phyloP scores from a whole-genome alignment of 805 yeast genomes.

The Barnettozyma salicaria region DNA sequence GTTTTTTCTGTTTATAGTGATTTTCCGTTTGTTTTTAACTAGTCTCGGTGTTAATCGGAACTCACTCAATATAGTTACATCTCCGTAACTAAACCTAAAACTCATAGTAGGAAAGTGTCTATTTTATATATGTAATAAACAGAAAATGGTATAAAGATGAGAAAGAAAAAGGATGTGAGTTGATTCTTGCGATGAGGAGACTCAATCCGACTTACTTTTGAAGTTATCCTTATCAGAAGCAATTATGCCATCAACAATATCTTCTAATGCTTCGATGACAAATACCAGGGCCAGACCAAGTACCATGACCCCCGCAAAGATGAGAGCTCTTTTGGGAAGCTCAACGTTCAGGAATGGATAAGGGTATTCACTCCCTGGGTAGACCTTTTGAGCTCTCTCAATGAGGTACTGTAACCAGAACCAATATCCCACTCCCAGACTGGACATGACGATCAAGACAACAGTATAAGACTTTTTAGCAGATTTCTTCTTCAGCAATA shows the following conservation, averaged over 20 bases:
- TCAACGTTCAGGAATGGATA: slow-evolving; percentile 60
- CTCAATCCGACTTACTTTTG: too few species aligned
- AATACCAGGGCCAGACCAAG: slow-evolving; percentile 31
- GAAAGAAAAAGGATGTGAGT: too few species aligned
- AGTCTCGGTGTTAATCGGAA: too few species aligned
- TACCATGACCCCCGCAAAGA: slow-evolving; percentile 42
- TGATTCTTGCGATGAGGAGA: too few species aligned
- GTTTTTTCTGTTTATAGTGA: too few species aligned
- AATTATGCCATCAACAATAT: slow-evolving; percentile 5
- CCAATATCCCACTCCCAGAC: slow-evolving; percentile 48
- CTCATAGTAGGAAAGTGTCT: too few species aligned
- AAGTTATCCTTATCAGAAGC: too few species aligned
- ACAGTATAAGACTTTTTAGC: slow-evolving; percentile 28
- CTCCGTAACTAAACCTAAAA: too few species aligned
- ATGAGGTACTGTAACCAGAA: slow-evolving; percentile 34
- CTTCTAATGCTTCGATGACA: slow-evolving; percentile 28
- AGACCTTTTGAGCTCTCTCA: not conserved
- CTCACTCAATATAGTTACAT: too few species aligned
- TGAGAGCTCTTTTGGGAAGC: slow-evolving; percentile 36
- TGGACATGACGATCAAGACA: slow-evolving; percentile 36
- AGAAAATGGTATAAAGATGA: too few species aligned
- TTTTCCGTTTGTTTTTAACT: too few species aligned
- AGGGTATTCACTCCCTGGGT: slow-evolving; percentile 39
- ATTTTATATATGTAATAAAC: too few species aligned
- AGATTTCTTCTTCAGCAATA: slow-evolving; percentile 45